A percentile compares a stretch with the other conserved stretches of the same genome.
Evolutionary conservation across 768 basidiomycete species (phyloP).

Genomic region (Boletus barrowsii): DNA sequence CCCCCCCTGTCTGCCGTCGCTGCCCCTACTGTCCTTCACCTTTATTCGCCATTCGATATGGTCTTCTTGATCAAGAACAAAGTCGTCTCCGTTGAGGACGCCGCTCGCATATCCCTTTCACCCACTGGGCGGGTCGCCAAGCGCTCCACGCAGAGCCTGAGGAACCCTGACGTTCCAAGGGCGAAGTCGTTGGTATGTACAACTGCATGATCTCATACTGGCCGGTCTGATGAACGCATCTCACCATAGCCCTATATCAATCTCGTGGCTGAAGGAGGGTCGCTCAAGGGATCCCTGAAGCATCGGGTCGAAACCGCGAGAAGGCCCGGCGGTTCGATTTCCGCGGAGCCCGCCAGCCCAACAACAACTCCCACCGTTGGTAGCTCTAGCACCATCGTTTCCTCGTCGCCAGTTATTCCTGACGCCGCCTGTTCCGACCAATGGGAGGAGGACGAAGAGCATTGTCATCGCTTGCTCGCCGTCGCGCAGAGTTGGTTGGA

Average conservation of each 20-base stretch:
- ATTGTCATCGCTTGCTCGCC: background rate
- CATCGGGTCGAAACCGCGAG: background rate
- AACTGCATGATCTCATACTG: background rate
- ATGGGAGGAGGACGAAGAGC: background rate
- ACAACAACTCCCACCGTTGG: too few relatives aligned
- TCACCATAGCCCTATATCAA: constrained; percentile 6
- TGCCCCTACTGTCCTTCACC: too few relatives aligned
- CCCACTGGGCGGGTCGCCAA: background rate
- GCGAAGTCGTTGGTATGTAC: constrained; percentile 7
- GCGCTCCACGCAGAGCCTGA: background rate
- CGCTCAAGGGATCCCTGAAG: background rate
- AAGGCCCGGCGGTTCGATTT: background rate
- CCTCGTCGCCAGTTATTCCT: too few relatives aligned
- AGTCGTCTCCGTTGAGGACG: constrained; percentile 11
- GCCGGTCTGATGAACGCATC: background rate
- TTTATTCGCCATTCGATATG: constrained; percentile 7
- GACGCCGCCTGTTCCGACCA: background rate
- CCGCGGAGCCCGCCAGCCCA: background rate
- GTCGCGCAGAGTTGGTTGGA: constrained; percentile 8
- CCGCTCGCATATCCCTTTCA: constrained; percentile 1
- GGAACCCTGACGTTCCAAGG: background rate
- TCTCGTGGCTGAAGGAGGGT: background rate
- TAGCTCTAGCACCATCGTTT: too few relatives aligned
- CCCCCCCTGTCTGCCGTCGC: too few relatives aligned
- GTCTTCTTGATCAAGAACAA: constrained; percentile 14